Conservation (phyloP, 768 basidiomycete genomes). For the Amanita phalloides region DNA sequence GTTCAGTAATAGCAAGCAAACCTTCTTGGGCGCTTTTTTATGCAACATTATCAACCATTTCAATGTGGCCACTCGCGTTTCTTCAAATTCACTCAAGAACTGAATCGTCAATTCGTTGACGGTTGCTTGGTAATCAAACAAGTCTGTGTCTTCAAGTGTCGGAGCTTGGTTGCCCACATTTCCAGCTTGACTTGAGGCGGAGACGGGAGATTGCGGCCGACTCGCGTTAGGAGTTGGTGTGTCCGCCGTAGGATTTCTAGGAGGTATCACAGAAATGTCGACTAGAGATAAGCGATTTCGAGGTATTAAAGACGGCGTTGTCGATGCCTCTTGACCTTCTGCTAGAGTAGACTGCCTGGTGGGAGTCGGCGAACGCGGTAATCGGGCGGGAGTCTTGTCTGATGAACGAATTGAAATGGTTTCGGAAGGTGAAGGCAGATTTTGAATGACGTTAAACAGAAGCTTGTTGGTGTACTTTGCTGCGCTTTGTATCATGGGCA, state of each 20-base stretch:
- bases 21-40: conserved; percentile 95
- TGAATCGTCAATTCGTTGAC: conserved; percentile 90
- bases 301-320: background rate
- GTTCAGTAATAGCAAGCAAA: conserved; percentile 16
- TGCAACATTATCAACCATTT: conserved; percentile 99
- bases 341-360: conserved; percentile 15
- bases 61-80: conserved; percentile 89
- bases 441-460: conserved; percentile 77
- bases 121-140: conserved; percentile 86
- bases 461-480: conserved; percentile 82
- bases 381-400: conserved; percentile 18
- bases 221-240: conserved; percentile 26
- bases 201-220: conserved; percentile 55
- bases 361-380: conserved; percentile 50
- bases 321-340: background rate
- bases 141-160: conserved; percentile 45
- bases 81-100: conserved; percentile 93
- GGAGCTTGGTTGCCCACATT: conserved; percentile 20
- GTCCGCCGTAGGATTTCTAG: conserved; percentile 21
- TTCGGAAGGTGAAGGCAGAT: conserved; percentile 66
- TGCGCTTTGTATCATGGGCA: conserved; percentile 76
- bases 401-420: conserved; percentile 17
- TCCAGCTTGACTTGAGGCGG: conserved; percentile 30
- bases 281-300: conserved; percentile 13
- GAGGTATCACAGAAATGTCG: conserved; percentile 26